Evolutionary conservation across 331 rosid species (phyloP), one percentile per base, ranked within the genome.

Genomic region (Saraca asoca): DNA sequence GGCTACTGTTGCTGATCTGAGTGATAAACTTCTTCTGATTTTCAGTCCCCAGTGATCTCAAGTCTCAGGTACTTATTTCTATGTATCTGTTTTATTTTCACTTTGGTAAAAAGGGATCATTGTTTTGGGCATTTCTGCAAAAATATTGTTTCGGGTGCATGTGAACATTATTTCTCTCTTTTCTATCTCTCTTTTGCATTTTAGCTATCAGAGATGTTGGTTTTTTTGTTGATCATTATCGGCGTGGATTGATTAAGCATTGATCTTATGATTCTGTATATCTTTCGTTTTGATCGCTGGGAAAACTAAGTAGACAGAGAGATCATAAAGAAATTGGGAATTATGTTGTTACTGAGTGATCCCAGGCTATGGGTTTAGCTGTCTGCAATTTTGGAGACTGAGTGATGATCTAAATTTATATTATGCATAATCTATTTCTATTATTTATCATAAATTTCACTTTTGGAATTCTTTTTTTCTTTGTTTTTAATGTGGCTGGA

Each of bases 341-440:
- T 57, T n/a, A 7, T 4, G 53, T 46, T 7, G 20, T 9, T 18
- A 9, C n/a, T 17, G 2, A 34, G 7, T 12, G 9, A 9, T 14
- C 19, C 35, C 29, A 59, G 68, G 48, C 42, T 67, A n/a, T 66
- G 16, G 19, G 12, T 63, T 72, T 63, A 50, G 62, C 45, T 42
- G 31, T 24, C 31, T 24, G 51, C 45, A 68, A 2, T 46, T 55
- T 70, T 13, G 10, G 53, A 24, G 15, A 19, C 13, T 42, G 24
- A n/a, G n/a, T n/a, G n/a, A n/a, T 58, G 72, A 73, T 81, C 78
- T 77, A 56, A 68, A 57, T 64, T 60, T 67, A 46, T 13, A 48
- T 49, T 58, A 51, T 46, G 15, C 39, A 42, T 69, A 4, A 12
- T 29, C 29, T 68, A 31, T 44, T 58, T 37, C 42, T 56, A 9